These are phyloP conservation scores for Galerina sulciceps DNA, from an alignment of 768 basidiomycete genomes.

Conservation along the genomic window DNA sequence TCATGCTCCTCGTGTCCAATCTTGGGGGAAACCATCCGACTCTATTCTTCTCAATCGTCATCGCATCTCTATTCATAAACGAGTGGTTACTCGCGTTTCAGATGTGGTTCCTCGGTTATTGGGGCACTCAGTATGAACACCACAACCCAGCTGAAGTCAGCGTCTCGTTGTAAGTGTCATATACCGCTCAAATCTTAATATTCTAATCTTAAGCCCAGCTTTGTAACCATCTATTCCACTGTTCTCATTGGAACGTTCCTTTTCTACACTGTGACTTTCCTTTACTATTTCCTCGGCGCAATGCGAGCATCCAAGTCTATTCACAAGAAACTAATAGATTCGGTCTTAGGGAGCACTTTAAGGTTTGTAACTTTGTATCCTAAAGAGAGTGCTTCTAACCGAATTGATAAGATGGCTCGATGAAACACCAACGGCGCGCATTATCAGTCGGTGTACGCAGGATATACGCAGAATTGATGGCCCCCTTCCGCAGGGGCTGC, in stretches of 20 bases:
- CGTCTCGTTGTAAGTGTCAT: constrained; percentile 35
- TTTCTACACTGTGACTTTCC: too few species aligned
- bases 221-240: too few species aligned
- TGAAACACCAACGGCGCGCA: constrained; percentile 20
- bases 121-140: constrained; percentile 46
- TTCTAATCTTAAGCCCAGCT: too few species aligned
- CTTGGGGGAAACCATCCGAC: constrained; percentile 37
- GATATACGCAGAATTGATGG: constrained; percentile 51
- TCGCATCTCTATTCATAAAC: constrained; percentile 25
- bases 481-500: constrained; percentile 30
- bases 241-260: too few species aligned
- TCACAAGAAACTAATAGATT: constrained; percentile 6
- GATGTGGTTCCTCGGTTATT: constrained; percentile 48
- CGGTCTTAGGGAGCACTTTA: constrained; percentile 17
- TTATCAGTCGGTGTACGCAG: constrained; percentile 23
- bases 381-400: too few species aligned
- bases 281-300: too few species aligned
- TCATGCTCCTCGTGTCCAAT: constrained; percentile 38
- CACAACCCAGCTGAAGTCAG: constrained; percentile 34
- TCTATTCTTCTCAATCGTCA: constrained; percentile 34
- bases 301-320: too few species aligned
- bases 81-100: constrained; percentile 33
- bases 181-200: too few species aligned
- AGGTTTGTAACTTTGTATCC: constrained; percentile 4
- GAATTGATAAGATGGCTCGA: constrained; percentile 33